Conservation (phyloP, 306 rosid genomes). For the Hippophae gyantsensis region DNA sequence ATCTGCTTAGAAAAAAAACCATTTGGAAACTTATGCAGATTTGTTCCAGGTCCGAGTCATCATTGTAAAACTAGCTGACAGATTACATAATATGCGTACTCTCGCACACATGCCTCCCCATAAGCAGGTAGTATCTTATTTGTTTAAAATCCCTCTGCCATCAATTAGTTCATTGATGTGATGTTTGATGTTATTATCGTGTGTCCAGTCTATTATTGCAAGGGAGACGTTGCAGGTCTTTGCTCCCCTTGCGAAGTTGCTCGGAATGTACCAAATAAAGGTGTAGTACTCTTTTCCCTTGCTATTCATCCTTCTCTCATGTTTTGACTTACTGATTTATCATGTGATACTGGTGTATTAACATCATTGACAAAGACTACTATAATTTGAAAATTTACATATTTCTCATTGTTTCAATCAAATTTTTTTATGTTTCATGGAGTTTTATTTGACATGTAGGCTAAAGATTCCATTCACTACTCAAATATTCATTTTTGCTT, state of each 20-base stretch:
- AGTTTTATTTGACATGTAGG: too few relatives aligned
- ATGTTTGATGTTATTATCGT: conserved; percentile 18
- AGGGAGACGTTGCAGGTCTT: conserved; percentile 94
- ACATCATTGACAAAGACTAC: too few relatives aligned
- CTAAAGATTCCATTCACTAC: too few relatives aligned
- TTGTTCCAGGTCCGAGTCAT: conserved; percentile 87
- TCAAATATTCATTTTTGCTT: too few relatives aligned
- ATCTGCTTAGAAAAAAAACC: conserved; percentile 14
- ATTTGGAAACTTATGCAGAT: conserved; percentile 21
- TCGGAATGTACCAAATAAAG: conserved; percentile 98
- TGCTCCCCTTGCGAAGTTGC: conserved; percentile 99
- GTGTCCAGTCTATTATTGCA: conserved; percentile 78
- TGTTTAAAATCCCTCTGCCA: conserved; percentile 13
- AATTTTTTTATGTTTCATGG: too few relatives aligned
- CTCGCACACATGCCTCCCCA: conserved; percentile 97
- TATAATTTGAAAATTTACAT: too few relatives aligned
- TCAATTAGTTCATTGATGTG: conserved; percentile 6
- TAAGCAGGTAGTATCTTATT: conserved; percentile 68
- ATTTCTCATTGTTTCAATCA: too few relatives aligned
- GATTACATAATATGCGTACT: conserved; percentile 96
- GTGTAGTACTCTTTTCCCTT: conserved; percentile 26
- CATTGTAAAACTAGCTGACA: conserved; percentile 92
- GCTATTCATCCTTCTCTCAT: neutral
- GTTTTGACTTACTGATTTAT: too few relatives aligned
- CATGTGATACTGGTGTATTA: too few relatives aligned